Conservation (phyloP, 2,329 filamentous ascomycete genomes). For the Coniella vitis region DNA sequence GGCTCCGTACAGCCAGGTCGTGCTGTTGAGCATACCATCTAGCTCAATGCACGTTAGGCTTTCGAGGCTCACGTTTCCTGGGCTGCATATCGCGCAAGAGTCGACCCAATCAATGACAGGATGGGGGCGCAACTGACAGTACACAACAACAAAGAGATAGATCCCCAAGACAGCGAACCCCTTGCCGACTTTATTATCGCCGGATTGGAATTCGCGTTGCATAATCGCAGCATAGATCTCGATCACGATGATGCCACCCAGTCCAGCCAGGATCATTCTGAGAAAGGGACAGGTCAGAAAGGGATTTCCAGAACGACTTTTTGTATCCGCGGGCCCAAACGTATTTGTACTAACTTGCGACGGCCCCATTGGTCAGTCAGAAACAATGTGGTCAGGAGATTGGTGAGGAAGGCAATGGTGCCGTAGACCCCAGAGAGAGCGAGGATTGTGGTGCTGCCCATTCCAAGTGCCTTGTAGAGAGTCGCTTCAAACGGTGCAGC, state of each 20-base stretch:
- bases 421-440: constrained; percentile 49
- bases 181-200: constrained; percentile 47
- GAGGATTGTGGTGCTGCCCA: constrained; percentile 41
- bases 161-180: constrained; percentile 54
- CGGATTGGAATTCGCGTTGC: constrained; percentile 50
- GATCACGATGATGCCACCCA: constrained; percentile 44
- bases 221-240: constrained; percentile 55
- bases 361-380: constrained; percentile 53
- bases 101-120: not conserved
- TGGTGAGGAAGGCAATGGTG: constrained; percentile 43
- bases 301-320: too few relatives aligned
- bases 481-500: constrained; percentile 31
- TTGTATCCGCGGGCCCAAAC: too few relatives aligned
- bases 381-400: constrained; percentile 43
- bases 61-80: too few relatives aligned
- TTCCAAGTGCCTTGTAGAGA: constrained; percentile 47
- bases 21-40: constrained; percentile 47
- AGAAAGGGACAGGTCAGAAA: too few relatives aligned
- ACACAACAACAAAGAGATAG: constrained; percentile 50
- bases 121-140: constrained; percentile 36
- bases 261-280: constrained; percentile 49
- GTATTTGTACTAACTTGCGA: constrained; percentile 41
- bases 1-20: constrained; percentile 49
- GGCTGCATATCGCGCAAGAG: too few relatives aligned
- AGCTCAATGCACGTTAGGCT: not conserved